Percentiles rank a stretch among this genome's conserved stretches.
Evolutionary conservation across 225 moss, liverwort and hornwort species (phyloP).

Genomic region (Neckera pumila): DNA sequence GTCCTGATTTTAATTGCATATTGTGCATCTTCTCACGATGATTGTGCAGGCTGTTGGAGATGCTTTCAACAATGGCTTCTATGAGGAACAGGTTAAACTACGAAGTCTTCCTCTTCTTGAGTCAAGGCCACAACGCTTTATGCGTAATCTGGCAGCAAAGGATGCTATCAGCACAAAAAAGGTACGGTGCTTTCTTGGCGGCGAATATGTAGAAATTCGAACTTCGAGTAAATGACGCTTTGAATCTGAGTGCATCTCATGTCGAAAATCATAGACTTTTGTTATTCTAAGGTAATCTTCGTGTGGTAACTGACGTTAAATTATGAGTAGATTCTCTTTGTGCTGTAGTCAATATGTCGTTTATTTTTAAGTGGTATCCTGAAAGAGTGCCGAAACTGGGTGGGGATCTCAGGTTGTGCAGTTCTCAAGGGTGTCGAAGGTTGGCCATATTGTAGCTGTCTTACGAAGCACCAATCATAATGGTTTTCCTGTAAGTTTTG

Average conservation of each 20-base stretch:
- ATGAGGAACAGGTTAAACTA: conserved; percentile 84
- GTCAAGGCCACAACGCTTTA: conserved; percentile 87
- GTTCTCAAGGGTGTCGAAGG: conserved; percentile 72
- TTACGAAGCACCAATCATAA: conserved; percentile 79
- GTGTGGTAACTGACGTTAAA: neutral
- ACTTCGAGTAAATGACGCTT: neutral
- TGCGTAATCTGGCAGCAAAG: conserved; percentile 82
- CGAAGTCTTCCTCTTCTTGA: conserved; percentile 92
- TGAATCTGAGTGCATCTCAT: neutral
- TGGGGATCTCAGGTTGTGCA: conserved; percentile 61
- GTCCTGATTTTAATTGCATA: neutral
- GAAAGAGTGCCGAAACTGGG: neutral
- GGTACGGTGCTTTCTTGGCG: conserved; percentile 15
- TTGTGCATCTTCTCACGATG: neutral
- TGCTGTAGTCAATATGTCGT: neutral
- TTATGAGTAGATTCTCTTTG: neutral
- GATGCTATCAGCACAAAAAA: conserved; percentile 76
- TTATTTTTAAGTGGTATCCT: neutral
- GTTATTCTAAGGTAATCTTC: neutral
- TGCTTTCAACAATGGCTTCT: conserved; percentile 96
- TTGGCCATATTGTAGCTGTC: conserved; percentile 67
- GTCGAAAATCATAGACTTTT: neutral
- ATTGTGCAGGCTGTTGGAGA: conserved; percentile 90
- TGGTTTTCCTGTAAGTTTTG: conserved; percentile 72
- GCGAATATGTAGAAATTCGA: neutral